phyloP scores from a whole-genome alignment of 352 stramenopile species.

The Pythium chondricola region DNA sequence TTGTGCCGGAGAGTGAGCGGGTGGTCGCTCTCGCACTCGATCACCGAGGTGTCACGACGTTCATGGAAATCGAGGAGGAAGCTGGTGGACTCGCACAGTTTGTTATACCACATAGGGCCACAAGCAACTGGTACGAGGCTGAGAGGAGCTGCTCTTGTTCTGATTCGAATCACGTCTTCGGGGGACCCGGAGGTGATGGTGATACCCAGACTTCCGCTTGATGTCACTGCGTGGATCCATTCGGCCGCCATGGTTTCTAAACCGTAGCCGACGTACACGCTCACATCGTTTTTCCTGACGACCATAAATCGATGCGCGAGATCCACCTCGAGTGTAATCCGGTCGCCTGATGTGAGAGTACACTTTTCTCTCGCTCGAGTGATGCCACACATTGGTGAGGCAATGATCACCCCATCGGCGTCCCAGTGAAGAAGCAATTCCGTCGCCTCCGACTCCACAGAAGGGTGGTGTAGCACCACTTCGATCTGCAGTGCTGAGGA shows the following conservation, averaged over 20 bases:
- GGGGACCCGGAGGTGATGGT: too few species aligned
- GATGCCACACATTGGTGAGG: slow-evolving; percentile 1
- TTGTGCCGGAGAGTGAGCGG: too few species aligned
- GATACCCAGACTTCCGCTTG: background rate
- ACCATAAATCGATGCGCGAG: slow-evolving; percentile 19
- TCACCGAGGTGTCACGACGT: slow-evolving; percentile 23
- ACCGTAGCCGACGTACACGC: background rate
- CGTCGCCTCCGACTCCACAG: too few species aligned
- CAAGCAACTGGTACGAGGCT: slow-evolving; percentile 23
- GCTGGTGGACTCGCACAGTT: slow-evolving; percentile 44
- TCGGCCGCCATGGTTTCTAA: too few species aligned
- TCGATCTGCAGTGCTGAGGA: too few species aligned
- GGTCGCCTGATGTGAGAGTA: slow-evolving; percentile 30
- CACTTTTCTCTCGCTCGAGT: background rate
- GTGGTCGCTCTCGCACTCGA: slow-evolving; percentile 50
- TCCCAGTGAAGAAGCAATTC: background rate
- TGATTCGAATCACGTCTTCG: too few species aligned
- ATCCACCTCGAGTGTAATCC: slow-evolving; percentile 37
- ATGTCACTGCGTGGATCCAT: too few species aligned
- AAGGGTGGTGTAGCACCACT: background rate
- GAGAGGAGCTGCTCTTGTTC: too few species aligned
- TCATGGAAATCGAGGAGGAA: slow-evolving; percentile 54
- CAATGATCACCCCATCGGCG: background rate
- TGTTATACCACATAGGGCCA: slow-evolving; percentile 52
- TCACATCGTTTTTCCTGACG: slow-evolving; percentile 36